A percentile compares a stretch with the other conserved stretches of the same genome.
Conservation (phyloP, 176 grass and related monocot genomes). For the Raddia guianensis region DNA sequence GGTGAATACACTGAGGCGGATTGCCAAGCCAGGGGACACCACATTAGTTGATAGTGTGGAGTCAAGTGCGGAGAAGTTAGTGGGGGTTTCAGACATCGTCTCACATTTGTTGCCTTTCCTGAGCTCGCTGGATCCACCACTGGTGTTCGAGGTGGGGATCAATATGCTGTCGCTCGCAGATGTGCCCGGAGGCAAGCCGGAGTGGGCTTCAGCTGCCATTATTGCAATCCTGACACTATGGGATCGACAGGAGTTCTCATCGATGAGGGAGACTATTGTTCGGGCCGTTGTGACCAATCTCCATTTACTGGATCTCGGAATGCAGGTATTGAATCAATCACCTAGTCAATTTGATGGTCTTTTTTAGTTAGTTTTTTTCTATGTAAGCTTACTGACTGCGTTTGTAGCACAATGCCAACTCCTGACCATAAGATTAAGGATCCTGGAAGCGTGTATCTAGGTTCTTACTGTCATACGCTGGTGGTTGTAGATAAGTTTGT, state of each 20-base stretch:
- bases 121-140: slow-evolving; percentile 83
- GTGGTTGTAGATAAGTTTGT: slow-evolving; percentile 17
- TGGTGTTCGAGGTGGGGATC: slow-evolving; percentile 98
- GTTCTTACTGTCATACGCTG: not conserved
- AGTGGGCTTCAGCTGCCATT: slow-evolving; percentile 96
- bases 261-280: slow-evolving; percentile 91
- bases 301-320: slow-evolving; percentile 93
- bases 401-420: not conserved
- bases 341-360: slow-evolving; percentile 10
- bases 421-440: not conserved
- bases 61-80: slow-evolving; percentile 79
- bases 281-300: slow-evolving; percentile 97
- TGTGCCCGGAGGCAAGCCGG: slow-evolving; percentile 92
- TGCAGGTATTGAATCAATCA: slow-evolving; percentile 84
- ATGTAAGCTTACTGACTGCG: not conserved
- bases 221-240: slow-evolving; percentile 89
- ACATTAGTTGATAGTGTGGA: slow-evolving; percentile 40
- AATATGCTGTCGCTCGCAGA: slow-evolving; percentile 95
- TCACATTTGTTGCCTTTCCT: slow-evolving; percentile 91
- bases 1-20: slow-evolving; percentile 62
- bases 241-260: slow-evolving; percentile 97
- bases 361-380: not conserved
- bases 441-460: slow-evolving; percentile 7
- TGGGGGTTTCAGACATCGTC: slow-evolving; percentile 88
- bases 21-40: slow-evolving; percentile 68